phyloP scores from a whole-genome alignment of 2,329 filamentous ascomycete species.

The Botrytis elliptica region DNA sequence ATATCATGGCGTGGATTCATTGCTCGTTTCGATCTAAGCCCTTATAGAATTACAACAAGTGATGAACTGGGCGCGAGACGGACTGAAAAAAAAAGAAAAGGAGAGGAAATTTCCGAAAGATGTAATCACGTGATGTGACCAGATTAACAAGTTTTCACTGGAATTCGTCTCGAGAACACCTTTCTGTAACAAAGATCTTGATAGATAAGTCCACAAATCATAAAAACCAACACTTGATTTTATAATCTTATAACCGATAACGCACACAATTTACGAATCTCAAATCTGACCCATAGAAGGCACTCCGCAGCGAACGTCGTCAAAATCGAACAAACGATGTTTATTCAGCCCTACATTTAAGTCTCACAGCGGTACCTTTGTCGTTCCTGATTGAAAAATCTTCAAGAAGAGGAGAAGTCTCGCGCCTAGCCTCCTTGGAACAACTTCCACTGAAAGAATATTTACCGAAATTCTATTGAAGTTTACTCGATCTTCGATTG shows the following conservation, averaged over 20 bases:
- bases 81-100: background rate
- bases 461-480: background rate
- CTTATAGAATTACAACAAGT: background rate
- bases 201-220: background rate
- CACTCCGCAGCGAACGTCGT: background rate
- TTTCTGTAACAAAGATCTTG: background rate
- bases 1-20: accelerated
- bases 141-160: background rate
- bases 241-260: background rate
- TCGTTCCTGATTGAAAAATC: background rate
- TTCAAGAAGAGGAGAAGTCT: background rate
- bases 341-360: background rate
- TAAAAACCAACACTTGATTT: background rate
- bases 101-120: background rate
- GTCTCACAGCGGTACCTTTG: background rate
- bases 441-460: background rate
- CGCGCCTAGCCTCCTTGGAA: background rate
- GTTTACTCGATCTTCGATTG: background rate
- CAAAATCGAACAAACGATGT: background rate
- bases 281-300: background rate
- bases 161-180: background rate
- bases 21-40: accelerated
- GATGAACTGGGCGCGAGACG: accelerated
- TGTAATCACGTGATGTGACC: background rate
- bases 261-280: accelerated